These are phyloP conservation scores for Xanthoconium stramineum DNA, from an alignment of 768 basidiomycete genomes.

Conservation along the genomic window DNA sequence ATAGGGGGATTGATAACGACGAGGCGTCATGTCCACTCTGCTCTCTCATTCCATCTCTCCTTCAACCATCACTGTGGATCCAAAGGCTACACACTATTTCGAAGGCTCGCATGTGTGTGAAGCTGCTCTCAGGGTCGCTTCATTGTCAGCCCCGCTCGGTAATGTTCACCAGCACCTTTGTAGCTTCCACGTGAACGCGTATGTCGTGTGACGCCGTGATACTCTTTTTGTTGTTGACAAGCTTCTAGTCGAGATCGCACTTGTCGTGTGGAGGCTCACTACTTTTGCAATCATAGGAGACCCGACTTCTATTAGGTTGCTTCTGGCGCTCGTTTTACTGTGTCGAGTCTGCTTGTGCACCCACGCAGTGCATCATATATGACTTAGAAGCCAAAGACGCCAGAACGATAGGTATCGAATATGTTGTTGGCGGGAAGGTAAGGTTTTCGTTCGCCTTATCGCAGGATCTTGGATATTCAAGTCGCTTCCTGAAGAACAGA, in stretches of 20 bases:
- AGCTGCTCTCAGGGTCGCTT: conserved; percentile 25
- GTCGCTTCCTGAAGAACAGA: conserved; percentile 42
- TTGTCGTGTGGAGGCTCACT: conserved; percentile 42
- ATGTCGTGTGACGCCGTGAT: background rate
- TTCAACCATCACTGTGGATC: conserved; percentile 20
- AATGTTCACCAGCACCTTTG: conserved; percentile 30
- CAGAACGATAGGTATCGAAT: conserved; percentile 52
- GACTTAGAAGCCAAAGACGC: conserved; percentile 41
- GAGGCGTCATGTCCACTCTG: background rate
- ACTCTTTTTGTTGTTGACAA: background rate
- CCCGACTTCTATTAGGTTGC: conserved; percentile 38
- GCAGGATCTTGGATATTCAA: conserved; percentile 32
- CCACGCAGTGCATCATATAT: conserved; percentile 42
- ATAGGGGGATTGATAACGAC: conserved; percentile 8
- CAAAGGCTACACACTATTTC: conserved; percentile 26
- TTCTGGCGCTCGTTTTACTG: background rate
- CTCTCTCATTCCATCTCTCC: background rate
- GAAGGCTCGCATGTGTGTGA: conserved; percentile 23
- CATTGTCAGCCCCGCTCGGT: conserved; percentile 37
- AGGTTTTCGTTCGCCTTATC: background rate
- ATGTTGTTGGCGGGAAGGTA: conserved; percentile 42
- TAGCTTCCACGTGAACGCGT: conserved; percentile 36
- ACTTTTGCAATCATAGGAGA: conserved; percentile 40
- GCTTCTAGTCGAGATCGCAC: conserved; percentile 27
- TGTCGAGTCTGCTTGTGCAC: conserved; percentile 28